phyloP scores from a whole-genome alignment of 108 stramenopile species.

The Stephanodiscus triporus region DNA sequence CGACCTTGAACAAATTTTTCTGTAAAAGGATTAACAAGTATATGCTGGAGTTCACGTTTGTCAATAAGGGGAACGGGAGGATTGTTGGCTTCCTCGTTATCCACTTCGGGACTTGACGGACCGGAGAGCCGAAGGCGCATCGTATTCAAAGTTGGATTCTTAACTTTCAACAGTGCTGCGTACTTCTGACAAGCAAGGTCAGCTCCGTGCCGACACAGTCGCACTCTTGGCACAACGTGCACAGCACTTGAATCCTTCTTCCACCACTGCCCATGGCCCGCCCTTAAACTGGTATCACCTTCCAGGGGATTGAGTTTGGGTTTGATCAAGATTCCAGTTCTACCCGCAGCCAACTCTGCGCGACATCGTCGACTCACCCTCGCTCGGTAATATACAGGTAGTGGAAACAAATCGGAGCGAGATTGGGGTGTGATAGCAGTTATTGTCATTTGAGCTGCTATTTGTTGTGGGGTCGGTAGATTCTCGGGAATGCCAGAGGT shows the following conservation, averaged over 20 bases:
- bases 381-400: constrained; percentile 67
- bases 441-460: constrained; percentile 43
- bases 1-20: constrained; percentile 42
- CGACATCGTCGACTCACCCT: constrained; percentile 75
- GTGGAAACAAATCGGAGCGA: constrained; percentile 55
- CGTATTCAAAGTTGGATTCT: constrained; percentile 76
- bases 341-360: constrained; percentile 71
- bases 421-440: constrained; percentile 28
- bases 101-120: neutral
- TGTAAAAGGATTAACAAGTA: constrained; percentile 61
- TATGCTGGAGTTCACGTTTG: constrained; percentile 46
- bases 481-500: neutral
- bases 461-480: constrained; percentile 33
- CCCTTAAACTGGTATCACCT: constrained; percentile 80
- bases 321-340: constrained; percentile 87
- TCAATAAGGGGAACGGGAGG: neutral
- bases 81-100: neutral
- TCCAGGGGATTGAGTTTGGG: constrained; percentile 91
- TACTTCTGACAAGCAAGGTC: constrained; percentile 20
- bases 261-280: constrained; percentile 85
- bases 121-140: constrained; percentile 62
- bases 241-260: constrained; percentile 83
- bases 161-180: constrained; percentile 67
- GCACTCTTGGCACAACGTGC: constrained; percentile 69
- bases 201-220: constrained; percentile 43